Evolutionary conservation across 129 eudicot species (phyloP).

Genomic region (Flaveria bidentis): DNA sequence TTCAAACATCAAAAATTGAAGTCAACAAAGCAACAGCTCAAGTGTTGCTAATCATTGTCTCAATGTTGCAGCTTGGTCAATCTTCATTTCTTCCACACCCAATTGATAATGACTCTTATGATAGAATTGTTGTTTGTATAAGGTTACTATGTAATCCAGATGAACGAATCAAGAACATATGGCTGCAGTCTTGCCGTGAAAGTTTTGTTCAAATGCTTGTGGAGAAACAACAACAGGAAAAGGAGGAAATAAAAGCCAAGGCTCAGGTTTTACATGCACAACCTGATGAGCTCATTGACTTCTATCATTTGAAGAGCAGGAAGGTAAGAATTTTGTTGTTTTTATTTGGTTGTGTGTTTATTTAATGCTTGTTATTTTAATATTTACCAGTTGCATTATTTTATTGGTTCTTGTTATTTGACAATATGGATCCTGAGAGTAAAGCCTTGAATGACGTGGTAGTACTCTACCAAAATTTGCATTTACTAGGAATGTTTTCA

Average conservation of each 20-base stretch:
- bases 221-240: slow-evolving; percentile 83
- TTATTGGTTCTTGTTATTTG: not conserved
- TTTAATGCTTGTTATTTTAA: slow-evolving; percentile 11
- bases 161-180: slow-evolving; percentile 68
- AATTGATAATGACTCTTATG: slow-evolving; percentile 83
- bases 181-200: slow-evolving; percentile 86
- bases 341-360: slow-evolving; percentile 16
- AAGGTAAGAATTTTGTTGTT: slow-evolving; percentile 48
- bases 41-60: slow-evolving; percentile 62
- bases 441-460: slow-evolving; percentile 11
- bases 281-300: slow-evolving; percentile 96
- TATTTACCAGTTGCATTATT: not conserved
- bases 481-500: slow-evolving; percentile 4
- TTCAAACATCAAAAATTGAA: slow-evolving; percentile 72
- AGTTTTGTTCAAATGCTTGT: slow-evolving; percentile 95
- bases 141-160: slow-evolving; percentile 72
- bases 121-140: slow-evolving; percentile 72
- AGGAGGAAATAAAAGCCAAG: slow-evolving; percentile 87
- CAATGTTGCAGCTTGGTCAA: slow-evolving; percentile 87
- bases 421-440: not conserved
- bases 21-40: slow-evolving; percentile 59
- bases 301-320: slow-evolving; percentile 90
- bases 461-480: slow-evolving; percentile 8
- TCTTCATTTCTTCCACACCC: slow-evolving; percentile 91
- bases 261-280: slow-evolving; percentile 76